These are phyloP conservation scores for Amanita jacksonii DNA, from an alignment of 768 basidiomycete species.

Conservation along the genomic window DNA sequence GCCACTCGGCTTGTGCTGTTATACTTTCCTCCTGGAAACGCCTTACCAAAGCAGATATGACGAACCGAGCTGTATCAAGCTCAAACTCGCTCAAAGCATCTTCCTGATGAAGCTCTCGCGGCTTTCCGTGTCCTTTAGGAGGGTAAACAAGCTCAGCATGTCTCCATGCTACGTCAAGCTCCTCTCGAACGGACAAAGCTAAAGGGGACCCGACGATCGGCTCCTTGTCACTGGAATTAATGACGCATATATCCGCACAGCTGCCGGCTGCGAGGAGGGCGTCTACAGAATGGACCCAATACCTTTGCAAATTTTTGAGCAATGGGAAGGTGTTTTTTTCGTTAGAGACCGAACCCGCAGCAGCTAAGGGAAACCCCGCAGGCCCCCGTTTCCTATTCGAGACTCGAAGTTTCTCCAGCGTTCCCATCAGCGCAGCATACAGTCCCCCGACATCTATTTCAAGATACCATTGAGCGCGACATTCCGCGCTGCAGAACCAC, in stretches of 20 bases:
- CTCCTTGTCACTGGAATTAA: neutral
- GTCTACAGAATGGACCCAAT: neutral
- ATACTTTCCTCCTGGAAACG: conserved; percentile 29
- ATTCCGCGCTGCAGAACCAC: conserved; percentile 48
- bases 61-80: conserved; percentile 47
- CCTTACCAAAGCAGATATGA: conserved; percentile 40
- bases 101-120: conserved; percentile 4
- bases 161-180: conserved; percentile 7
- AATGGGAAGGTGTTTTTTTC: neutral
- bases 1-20: conserved; percentile 5
- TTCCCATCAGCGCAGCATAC: neutral
- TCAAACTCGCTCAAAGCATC: conserved; percentile 40
- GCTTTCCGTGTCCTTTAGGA: neutral
- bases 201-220: neutral
- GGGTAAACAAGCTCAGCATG: conserved; percentile 3
- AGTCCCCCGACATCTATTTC: conserved; percentile 4
- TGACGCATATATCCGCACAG: neutral
- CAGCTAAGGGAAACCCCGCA: neutral
- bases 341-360: neutral
- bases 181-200: conserved; percentile 2
- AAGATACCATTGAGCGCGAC: conserved; percentile 32
- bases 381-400: neutral
- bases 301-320: neutral
- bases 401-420: conserved; percentile 1
- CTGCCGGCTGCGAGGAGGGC: neutral